A percentile compares a stretch with the other conserved stretches of the same genome.
Evolutionary conservation across 2,329 filamentous ascomycete species (phyloP).

Genomic region (Shiraia sp.): DNA sequence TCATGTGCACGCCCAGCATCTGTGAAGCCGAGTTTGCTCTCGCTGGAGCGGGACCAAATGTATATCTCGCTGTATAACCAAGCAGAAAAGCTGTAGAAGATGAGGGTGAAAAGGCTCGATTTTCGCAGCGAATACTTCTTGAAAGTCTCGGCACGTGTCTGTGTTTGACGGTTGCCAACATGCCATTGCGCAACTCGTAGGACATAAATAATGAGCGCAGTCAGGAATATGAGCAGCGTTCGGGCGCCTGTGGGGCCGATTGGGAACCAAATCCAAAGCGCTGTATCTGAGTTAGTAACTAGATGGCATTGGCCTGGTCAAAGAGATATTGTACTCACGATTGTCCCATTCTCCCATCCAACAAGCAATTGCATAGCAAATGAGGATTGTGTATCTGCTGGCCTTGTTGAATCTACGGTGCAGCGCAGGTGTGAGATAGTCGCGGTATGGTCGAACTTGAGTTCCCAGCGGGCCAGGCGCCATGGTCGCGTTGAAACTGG

Average conservation of each 20-base stretch:
- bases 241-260: conserved; percentile 75
- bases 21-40: conserved; percentile 71
- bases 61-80: conserved; percentile 81
- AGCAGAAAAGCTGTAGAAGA: conserved; percentile 78
- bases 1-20: conserved; percentile 68
- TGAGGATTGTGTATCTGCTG: conserved; percentile 67
- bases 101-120: conserved; percentile 68
- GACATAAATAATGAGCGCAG: conserved; percentile 76
- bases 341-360: conserved; percentile 67
- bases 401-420: conserved; percentile 85
- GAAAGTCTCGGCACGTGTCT: conserved; percentile 69
- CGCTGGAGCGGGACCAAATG: conserved; percentile 68
- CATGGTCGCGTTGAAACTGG: conserved; percentile 22
- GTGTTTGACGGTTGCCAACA: conserved; percentile 63
- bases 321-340: conserved; percentile 56
- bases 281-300: conserved; percentile 53
- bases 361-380: conserved; percentile 75
- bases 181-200: conserved; percentile 85
- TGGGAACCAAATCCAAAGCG: conserved; percentile 86
- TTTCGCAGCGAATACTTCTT: conserved; percentile 60
- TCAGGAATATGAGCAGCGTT: conserved; percentile 74
- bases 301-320: neutral
- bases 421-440: conserved; percentile 86
- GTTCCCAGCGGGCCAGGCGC: conserved; percentile 25
- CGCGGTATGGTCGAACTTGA: conserved; percentile 73